These are phyloP conservation scores for Colletotrichum sp. DNA, from an alignment of 2,329 filamentous ascomycete species.

Conservation along the genomic window DNA sequence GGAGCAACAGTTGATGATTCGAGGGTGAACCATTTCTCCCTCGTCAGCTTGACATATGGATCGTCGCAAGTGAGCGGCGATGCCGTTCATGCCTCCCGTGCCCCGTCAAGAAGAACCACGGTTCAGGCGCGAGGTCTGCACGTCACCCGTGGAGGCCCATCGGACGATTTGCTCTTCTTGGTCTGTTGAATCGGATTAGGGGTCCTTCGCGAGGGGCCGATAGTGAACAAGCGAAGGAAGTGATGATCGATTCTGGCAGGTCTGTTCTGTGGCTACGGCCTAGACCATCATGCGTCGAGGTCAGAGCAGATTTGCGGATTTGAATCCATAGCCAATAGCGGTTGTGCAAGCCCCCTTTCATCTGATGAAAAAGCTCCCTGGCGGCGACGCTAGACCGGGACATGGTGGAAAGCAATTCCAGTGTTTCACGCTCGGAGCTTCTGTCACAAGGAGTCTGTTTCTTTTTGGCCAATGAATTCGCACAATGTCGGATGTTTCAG, in stretches of 20 bases:
- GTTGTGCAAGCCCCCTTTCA: background rate
- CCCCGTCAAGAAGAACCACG: background rate
- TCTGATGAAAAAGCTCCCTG: slow-evolving; percentile 12
- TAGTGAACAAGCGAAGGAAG: background rate
- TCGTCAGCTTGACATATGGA: background rate
- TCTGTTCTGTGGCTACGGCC: background rate
- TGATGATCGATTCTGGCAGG: background rate
- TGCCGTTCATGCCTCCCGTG: background rate
- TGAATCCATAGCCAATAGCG: background rate
- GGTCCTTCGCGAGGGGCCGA: background rate
- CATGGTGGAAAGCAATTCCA: slow-evolving; percentile 9
- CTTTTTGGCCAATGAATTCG: background rate
- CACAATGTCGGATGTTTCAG: background rate
- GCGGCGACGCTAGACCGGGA: slow-evolving; percentile 8
- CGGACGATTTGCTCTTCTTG: background rate
- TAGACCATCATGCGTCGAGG: background rate
- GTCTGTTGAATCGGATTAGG: background rate
- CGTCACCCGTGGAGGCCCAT: background rate
- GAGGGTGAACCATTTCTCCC: background rate
- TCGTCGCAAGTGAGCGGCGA: background rate
- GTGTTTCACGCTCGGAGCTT: slow-evolving; percentile 14
- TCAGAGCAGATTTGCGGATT: slow-evolving; percentile 1
- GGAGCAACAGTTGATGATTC: background rate
- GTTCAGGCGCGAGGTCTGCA: background rate
- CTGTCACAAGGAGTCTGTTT: background rate